Evolutionary conservation across 306 rosid genomes (phyloP).

Genomic region (Glycine tomentella): DNA sequence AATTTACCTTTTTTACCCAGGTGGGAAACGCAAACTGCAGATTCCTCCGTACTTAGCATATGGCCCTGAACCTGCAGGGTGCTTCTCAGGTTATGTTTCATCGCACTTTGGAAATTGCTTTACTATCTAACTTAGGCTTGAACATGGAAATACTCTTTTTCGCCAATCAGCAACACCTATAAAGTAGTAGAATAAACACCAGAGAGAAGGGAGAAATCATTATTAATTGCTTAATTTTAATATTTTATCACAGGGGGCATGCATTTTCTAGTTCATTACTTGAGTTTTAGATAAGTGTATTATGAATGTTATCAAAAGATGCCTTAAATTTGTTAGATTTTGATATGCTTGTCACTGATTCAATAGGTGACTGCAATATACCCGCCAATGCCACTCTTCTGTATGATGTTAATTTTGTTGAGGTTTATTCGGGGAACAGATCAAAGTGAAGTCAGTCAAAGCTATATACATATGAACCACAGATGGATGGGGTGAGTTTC

Average conservation of each 20-base stretch:
- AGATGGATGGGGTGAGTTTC: constrained; percentile 55
- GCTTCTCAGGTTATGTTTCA: constrained; percentile 79
- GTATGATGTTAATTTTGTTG: constrained; percentile 78
- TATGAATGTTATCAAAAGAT: too few relatives aligned
- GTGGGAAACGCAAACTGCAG: constrained; percentile 84
- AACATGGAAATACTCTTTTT: too few relatives aligned
- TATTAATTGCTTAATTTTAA: not conserved
- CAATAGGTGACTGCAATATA: constrained; percentile 89
- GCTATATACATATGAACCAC: constrained; percentile 37
- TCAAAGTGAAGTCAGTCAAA: constrained; percentile 55
- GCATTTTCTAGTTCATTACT: constrained; percentile 34
- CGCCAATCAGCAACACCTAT: too few relatives aligned
- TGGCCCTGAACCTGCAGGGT: constrained; percentile 99
- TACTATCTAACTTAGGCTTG: not conserved
- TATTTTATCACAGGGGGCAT: not conserved
- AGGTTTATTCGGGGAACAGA: constrained; percentile 79
- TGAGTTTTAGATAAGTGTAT: not conserved
- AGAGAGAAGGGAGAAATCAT: too few relatives aligned
- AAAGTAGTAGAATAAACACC: too few relatives aligned
- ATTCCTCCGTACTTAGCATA: constrained; percentile 93
- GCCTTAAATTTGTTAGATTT: not conserved
- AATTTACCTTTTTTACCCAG: constrained; percentile 52
- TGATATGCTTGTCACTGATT: constrained; percentile 44
- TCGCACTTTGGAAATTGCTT: constrained; percentile 1
- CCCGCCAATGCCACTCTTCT: constrained; percentile 91